Evolutionary conservation across 768 basidiomycete species (phyloP).

Genomic region (Arthromyces matolae): DNA sequence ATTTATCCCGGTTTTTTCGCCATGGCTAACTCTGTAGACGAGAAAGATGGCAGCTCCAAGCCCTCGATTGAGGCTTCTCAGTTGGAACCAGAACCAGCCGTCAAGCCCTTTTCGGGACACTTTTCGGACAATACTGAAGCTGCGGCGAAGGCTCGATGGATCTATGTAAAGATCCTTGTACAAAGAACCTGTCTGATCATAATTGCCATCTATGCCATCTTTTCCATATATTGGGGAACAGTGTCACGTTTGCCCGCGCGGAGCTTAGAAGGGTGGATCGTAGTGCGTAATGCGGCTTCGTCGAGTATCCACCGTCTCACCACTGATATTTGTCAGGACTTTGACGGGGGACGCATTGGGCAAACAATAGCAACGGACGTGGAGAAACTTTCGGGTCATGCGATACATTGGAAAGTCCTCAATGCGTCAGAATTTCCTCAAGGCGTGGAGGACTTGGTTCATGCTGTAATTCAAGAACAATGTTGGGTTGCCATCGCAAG

Average conservation of each 20-base stretch:
- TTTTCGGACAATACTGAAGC: conserved; percentile 20
- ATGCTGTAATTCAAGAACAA: conserved; percentile 38
- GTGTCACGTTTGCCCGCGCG: conserved; percentile 38
- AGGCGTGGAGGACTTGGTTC: conserved; percentile 33
- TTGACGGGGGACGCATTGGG: conserved; percentile 45
- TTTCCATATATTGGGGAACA: conserved; percentile 59
- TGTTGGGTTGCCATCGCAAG: conserved; percentile 46
- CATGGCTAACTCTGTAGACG: too few relatives aligned
- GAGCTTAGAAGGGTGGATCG: conserved; percentile 46
- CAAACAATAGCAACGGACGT: conserved; percentile 35
- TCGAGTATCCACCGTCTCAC: too few relatives aligned
- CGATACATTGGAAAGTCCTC: conserved; percentile 34
- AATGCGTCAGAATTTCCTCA: conserved; percentile 34
- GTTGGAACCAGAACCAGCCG: neutral
- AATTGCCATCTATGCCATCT: conserved; percentile 23
- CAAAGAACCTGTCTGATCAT: conserved; percentile 36
- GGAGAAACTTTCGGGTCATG: conserved; percentile 20
- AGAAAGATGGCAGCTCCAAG: too few relatives aligned
- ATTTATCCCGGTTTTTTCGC: too few relatives aligned
- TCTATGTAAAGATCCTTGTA: conserved; percentile 40
- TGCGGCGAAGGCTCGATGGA: conserved; percentile 26
- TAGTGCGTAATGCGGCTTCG: conserved; percentile 33
- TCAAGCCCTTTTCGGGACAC: conserved; percentile 13
- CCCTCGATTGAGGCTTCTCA: too few relatives aligned
- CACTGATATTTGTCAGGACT: conserved; percentile 34